These are phyloP conservation scores for Aspergillus sp. DNA, from an alignment of 2,329 filamentous ascomycete genomes.

Conservation along the genomic window DNA sequence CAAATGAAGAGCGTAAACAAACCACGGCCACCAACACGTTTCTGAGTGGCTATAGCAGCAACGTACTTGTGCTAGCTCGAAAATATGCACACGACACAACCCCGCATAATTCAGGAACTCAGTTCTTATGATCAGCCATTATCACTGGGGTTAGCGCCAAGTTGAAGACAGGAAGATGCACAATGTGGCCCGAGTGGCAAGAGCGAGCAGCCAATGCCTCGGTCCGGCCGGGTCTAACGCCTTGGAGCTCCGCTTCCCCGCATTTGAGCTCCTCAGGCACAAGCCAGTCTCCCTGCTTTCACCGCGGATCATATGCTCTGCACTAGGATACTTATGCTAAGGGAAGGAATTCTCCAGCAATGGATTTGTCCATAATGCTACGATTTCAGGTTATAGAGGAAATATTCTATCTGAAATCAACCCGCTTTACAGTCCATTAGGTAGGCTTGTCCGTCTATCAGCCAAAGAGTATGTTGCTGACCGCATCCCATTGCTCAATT, in stretches of 20 bases:
- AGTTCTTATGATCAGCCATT: background rate
- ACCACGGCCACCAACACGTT: background rate
- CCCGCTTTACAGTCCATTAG: background rate
- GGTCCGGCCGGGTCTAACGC: constrained; percentile 16
- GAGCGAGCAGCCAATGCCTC: constrained; percentile 17
- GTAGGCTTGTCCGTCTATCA: background rate
- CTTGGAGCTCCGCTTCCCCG: constrained; percentile 14
- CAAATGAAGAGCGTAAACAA: background rate
- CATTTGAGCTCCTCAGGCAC: constrained; percentile 7
- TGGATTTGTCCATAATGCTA: background rate
- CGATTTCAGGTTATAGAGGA: background rate
- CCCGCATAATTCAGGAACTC: background rate
- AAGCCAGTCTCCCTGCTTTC: background rate
- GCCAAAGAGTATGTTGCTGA: background rate
- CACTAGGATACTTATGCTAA: background rate
- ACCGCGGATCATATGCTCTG: background rate
- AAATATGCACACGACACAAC: background rate
- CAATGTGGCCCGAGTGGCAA: background rate
- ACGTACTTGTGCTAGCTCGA: background rate
- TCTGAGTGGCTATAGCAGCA: background rate
- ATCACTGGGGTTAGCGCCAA: background rate
- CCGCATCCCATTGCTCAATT: background rate
- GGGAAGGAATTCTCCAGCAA: background rate
- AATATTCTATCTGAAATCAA: background rate
- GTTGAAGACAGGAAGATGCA: background rate